Base-by-base conservation (phyloP, 306 rosid species). In the Cucurbita pepo region DNA sequence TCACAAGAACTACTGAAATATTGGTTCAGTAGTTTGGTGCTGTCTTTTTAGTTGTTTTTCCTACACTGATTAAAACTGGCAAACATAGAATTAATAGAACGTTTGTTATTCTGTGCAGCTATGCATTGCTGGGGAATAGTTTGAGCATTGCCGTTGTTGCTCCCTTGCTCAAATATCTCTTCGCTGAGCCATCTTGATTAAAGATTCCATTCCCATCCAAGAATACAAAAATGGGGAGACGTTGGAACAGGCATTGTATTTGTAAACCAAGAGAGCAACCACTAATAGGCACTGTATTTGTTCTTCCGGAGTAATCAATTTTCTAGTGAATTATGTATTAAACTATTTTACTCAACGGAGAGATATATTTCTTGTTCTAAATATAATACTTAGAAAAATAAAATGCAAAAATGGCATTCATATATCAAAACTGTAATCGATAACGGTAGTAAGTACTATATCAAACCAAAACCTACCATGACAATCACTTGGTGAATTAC, bases 101-200 rank as follows among this genome's bases (percentile, higher is more conserved):
- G 34, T 30, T 30, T 30, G 34, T 30, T 30, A 30, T 30, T 72
- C 59, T 84, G 52, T 80, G 71, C 88, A 91, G 99, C 77, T 89
- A 94, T 73, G 97, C 97, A 22, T 79, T 91, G 81, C 84, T 91
- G 13, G 95, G 99, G 77, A 94, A 94, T 85, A 83, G 97, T 82
- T 81, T 94, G 79, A 87, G 99, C 78, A 66, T 88, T 67, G 90
- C 91, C 21, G 97, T 94, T 77, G 97, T 91, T 62, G 87, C 97
- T 77, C 90, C 96, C 73, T 75, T 91, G 4, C 91, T 94, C 64
- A 72, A 51, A 56, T 91, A 94, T 83, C 88, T 94, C 72, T 86
- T 94, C 41, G 69, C 86, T 1, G 85, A 85, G 58, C 74, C 85
- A 53, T 69, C 59, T 50, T 78, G 83, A 81, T 70, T 10, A 45